Conservation (phyloP, 129 eudicot species). For the Silybum marianum region DNA sequence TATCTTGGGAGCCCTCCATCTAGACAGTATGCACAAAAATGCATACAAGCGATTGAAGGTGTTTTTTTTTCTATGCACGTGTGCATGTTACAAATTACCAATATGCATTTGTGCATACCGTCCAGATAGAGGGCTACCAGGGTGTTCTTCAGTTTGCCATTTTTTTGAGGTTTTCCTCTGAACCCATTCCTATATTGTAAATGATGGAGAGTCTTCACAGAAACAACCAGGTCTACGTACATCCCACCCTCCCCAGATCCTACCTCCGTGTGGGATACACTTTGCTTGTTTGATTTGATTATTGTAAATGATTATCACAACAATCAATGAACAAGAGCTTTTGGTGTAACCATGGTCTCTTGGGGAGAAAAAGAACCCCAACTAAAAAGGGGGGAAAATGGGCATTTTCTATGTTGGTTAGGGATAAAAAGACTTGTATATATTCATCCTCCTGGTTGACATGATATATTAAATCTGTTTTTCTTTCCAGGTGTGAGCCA, state of each 20-base stretch:
- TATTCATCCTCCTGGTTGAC: background rate
- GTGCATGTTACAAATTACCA: no score
- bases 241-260: background rate
- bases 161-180: no score
- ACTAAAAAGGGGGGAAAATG: background rate
- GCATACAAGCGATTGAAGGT: no score
- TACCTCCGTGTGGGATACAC: background rate
- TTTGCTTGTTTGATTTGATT: background rate
- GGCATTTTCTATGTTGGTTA: background rate
- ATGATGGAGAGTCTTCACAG: background rate
- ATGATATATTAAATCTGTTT: background rate
- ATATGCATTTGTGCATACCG: no score
- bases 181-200: background rate
- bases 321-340: background rate
- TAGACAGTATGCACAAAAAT: no score
- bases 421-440: background rate
- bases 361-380: background rate
- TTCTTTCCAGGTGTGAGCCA: conserved; percentile 75
- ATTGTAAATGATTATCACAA: background rate
- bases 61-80: no score
- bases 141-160: no score
- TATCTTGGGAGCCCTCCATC: no score
- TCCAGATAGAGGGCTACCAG: no score
- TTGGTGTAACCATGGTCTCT: background rate
- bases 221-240: background rate